These are phyloP conservation scores for Lactarius quietus DNA, from an alignment of 768 basidiomycete species.

Conservation along the genomic window DNA sequence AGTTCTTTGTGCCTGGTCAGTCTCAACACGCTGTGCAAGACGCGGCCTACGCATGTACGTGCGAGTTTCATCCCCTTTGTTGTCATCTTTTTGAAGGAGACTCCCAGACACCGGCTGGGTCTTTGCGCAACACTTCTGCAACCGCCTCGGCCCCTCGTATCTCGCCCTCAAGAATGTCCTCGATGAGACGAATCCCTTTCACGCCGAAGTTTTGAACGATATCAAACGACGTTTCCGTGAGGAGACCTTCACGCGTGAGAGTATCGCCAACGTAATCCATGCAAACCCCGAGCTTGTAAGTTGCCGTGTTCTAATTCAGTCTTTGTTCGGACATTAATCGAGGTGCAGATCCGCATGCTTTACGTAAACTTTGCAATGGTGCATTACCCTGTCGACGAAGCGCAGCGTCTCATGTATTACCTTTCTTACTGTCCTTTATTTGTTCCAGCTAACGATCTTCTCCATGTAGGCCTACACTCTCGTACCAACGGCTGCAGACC, in stretches of 20 bases:
- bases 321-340: conserved; percentile 14
- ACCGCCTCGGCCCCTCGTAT: conserved; percentile 89
- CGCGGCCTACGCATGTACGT: conserved; percentile 87
- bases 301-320: conserved; percentile 12
- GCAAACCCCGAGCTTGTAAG: conserved; percentile 82
- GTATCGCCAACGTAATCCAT: conserved; percentile 84
- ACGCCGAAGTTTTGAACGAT: conserved; percentile 90
- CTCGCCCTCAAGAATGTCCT: conserved; percentile 84
- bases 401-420: conserved; percentile 68
- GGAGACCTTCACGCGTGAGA: conserved; percentile 96
- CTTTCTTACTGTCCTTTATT: conserved; percentile 25
- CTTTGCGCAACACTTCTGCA: conserved; percentile 98
- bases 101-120: conserved; percentile 90
- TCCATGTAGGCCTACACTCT: conserved; percentile 76
- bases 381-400: conserved; percentile 74
- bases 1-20: conserved; percentile 60
- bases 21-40: conserved; percentile 90
- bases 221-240: conserved; percentile 97
- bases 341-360: conserved; percentile 71
- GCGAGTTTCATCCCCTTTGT: background rate
- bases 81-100: background rate
- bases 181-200: conserved; percentile 83
- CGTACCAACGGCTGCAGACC: conserved; percentile 92
- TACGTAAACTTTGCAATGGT: conserved; percentile 98
- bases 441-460: background rate